A percentile compares a stretch with the other conserved stretches of the same genome.
These are phyloP conservation scores for Trypanosoma conorhini DNA, from an alignment of 208 protist species.

Conservation along the genomic window DNA sequence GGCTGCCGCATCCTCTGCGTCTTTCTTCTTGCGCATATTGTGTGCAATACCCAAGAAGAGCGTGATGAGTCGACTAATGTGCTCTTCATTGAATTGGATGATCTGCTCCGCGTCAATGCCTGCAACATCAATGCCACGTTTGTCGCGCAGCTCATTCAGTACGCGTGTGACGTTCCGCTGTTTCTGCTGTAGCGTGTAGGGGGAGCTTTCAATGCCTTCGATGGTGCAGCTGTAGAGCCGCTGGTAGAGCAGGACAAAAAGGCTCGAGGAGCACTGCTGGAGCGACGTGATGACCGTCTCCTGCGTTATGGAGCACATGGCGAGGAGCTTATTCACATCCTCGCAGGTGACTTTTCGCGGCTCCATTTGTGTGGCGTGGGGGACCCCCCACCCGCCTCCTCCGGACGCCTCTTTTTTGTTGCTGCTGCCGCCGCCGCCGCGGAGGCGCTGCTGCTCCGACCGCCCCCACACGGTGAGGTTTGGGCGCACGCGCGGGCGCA, in stretches of 20 bases:
- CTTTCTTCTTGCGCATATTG: slow-evolving; percentile 29
- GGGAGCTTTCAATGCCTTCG: slow-evolving; percentile 59
- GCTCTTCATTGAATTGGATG: slow-evolving; percentile 74
- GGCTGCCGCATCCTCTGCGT: not conserved
- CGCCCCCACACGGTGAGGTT: not conserved
- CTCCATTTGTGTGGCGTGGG: slow-evolving; percentile 4
- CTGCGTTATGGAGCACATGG: slow-evolving; percentile 52
- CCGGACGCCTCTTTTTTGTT: not conserved
- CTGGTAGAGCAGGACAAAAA: slow-evolving; percentile 88
- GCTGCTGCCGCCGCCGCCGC: not conserved
- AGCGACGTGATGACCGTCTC: slow-evolving; percentile 64
- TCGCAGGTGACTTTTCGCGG: slow-evolving; percentile 25
- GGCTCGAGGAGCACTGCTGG: slow-evolving; percentile 83
- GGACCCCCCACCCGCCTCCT: not conserved
- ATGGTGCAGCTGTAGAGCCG: slow-evolving; percentile 78
- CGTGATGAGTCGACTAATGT: slow-evolving; percentile 81
- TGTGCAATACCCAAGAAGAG: slow-evolving; percentile 75
- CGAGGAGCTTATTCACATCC: slow-evolving; percentile 64
- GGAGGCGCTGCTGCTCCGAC: too few relatives aligned
- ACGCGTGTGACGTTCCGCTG: slow-evolving; percentile 73
- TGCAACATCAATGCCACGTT: slow-evolving; percentile 50
- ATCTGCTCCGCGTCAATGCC: slow-evolving; percentile 75
- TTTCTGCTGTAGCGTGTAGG: slow-evolving; percentile 79
- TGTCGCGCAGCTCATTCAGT: slow-evolving; percentile 60
- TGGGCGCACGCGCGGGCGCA: not conserved